Conservation (phyloP, 352 stramenopile species). For the Phytophthora pluvialis region DNA sequence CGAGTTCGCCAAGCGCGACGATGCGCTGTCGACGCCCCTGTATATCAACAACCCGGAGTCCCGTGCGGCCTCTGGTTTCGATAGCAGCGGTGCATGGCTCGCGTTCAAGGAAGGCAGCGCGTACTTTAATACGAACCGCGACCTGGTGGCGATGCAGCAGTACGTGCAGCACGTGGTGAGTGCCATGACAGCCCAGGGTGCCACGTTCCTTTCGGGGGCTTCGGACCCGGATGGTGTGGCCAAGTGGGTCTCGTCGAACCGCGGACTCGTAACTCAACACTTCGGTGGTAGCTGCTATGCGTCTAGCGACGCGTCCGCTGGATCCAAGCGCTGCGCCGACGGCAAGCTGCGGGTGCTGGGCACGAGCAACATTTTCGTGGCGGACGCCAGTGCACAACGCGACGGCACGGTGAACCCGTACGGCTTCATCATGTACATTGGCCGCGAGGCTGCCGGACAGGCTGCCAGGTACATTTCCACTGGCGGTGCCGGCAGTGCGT, state of each 20-base stretch:
- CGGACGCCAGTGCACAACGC: conserved; percentile 61
- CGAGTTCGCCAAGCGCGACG: conserved; percentile 33
- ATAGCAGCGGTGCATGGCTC: conserved; percentile 45
- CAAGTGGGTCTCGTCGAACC: conserved; percentile 50
- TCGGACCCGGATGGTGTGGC: conserved; percentile 36
- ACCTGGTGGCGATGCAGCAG: conserved; percentile 62
- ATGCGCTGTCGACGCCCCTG: conserved; percentile 51
- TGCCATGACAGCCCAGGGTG: conserved; percentile 44
- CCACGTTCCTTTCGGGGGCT: conserved; percentile 52
- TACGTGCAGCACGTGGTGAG: conserved; percentile 53
- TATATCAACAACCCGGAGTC: conserved; percentile 73
- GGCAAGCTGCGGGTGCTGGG: conserved; percentile 65
- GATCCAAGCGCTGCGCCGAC: conserved; percentile 63
- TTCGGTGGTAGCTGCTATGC: conserved; percentile 78
- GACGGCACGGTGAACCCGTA: conserved; percentile 77
- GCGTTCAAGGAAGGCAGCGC: conserved; percentile 43
- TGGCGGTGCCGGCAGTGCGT: conserved; percentile 19
- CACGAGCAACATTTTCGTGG: conserved; percentile 74
- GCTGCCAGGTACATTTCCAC: conserved; percentile 43
- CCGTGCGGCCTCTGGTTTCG: conserved; percentile 55
- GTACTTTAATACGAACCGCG: conserved; percentile 53
- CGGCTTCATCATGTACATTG: conserved; percentile 80
- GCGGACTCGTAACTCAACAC: conserved; percentile 50
- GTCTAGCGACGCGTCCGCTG: conserved; percentile 47
- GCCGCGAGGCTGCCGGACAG: conserved; percentile 52